Conservation (phyloP, 192 early-diverging fungal species). For the Geranomyces michiganensis region DNA sequence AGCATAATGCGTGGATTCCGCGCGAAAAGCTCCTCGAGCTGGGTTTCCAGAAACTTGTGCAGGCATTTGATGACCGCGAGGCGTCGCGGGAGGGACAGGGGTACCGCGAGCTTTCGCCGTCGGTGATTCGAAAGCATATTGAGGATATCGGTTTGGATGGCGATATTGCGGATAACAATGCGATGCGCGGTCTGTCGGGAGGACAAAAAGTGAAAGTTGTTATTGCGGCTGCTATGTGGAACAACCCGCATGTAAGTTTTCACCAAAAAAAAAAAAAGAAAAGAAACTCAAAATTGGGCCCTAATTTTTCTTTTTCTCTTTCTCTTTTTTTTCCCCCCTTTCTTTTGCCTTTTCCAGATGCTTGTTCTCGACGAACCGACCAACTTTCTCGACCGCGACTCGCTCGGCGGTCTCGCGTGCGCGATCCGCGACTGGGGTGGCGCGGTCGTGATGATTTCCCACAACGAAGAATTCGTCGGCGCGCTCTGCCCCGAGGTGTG, state of each 20-base stretch:
- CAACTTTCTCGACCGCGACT: conserved; percentile 75
- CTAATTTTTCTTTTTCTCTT: too few relatives aligned
- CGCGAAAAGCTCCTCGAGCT: conserved; percentile 69
- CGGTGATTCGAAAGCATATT: conserved; percentile 75
- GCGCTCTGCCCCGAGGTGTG: conserved; percentile 74
- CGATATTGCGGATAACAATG: conserved; percentile 73
- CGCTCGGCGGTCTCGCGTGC: conserved; percentile 67
- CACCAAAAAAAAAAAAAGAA: too few relatives aligned
- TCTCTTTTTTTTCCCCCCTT: too few relatives aligned
- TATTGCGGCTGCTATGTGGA: conserved; percentile 82
- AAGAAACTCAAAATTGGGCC: too few relatives aligned
- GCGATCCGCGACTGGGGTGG: conserved; percentile 78
- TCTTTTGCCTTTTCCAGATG: conserved; percentile 30
- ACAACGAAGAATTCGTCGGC: conserved; percentile 77
- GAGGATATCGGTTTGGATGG: conserved; percentile 74
- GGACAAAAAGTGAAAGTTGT: conserved; percentile 89
- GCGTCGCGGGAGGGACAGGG: conserved; percentile 72
- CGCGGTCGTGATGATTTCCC: conserved; percentile 79
- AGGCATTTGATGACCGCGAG: conserved; percentile 77
- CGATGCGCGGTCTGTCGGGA: conserved; percentile 71
- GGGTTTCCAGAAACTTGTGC: conserved; percentile 74
- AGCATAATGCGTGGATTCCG: conserved; percentile 72
- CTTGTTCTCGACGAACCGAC: conserved; percentile 68
- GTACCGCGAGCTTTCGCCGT: conserved; percentile 66
- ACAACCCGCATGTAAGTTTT: conserved; percentile 73